Evolutionary conservation across 192 early-diverging fungal species (phyloP), one percentile per base, ranked within the genome.

Genomic region (Paraglomus brasilianum): DNA sequence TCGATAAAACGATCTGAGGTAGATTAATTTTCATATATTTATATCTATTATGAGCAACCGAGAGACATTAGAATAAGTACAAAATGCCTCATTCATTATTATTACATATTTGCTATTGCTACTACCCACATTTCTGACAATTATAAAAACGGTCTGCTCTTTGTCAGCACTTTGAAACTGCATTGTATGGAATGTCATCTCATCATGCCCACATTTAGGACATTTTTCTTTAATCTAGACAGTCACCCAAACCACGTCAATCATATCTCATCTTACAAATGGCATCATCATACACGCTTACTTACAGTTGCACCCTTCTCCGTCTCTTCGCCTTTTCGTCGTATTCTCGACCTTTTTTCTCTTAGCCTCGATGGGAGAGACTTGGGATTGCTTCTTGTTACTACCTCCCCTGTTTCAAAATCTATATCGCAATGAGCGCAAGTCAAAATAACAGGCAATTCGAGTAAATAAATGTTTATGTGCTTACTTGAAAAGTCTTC

Each of bases 141-240:
- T 85, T 90, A 80, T 95, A 97, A 75, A 99, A n/a, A 99, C 87
- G n/a, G 97, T 99, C 81, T 99, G 97, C 46, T 95, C 97, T 88
- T 99, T 95, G 87, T 99, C 97, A 13, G 97, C 97, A 69, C 92
- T 93, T 47, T 95, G 91, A 76, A 99, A 80, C 77, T 99, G 97
- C 79, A 95, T 91, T 3, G 97, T 97, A 74, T 96, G 89, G 79
- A 93, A 99, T 14, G 87, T 89, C 93, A 99, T 95, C 82, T 97
- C 95, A 17, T 88, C 86, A 21, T 88, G 81, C 52, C 90, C 97
- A 77, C 97, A 99, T 59, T 94, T 88, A 19, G 93, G 95, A 79
- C 97, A 99, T 71, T 89, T 92, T 77, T 99, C 95, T 72, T 97
- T 91, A 49, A 98, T 93, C 87, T 92, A 71, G 45, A 47, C 14